A percentile compares a stretch with the other conserved stretches of the same genome.
Evolutionary conservation across 768 basidiomycete species (phyloP).

Genomic region (Xerocomellus amylosporus): DNA sequence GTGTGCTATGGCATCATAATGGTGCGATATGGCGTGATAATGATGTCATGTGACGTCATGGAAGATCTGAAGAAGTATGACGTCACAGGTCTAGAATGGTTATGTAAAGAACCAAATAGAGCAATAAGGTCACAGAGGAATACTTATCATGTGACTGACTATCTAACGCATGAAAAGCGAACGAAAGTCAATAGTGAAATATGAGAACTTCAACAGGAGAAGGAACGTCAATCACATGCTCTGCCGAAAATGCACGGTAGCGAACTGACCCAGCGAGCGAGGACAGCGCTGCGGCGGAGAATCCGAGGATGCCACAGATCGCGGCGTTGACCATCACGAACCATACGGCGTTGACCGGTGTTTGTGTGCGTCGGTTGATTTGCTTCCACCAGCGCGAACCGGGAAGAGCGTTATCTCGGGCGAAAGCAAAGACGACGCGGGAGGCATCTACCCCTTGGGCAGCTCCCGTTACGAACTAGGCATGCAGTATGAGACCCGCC

Average conservation of each 20-base stretch:
- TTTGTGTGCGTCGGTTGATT: slow-evolving; percentile 57
- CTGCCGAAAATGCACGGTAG: fast-evolving
- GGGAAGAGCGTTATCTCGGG: slow-evolving; percentile 69
- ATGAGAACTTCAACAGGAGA: too few species aligned
- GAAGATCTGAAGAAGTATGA: too few species aligned
- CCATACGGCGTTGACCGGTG: slow-evolving; percentile 77
- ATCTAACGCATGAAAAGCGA: too few species aligned
- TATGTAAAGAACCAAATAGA: too few species aligned
- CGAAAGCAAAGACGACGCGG: slow-evolving; percentile 73
- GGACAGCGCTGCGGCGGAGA: slow-evolving; percentile 58
- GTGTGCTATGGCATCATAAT: too few species aligned
- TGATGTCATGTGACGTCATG: too few species aligned
- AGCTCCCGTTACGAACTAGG: slow-evolving; percentile 67
- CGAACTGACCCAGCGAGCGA: slow-evolving; percentile 62
- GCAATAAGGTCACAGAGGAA: too few species aligned
- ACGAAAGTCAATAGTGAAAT: too few species aligned
- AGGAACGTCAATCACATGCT: not conserved
- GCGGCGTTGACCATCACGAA: slow-evolving; percentile 57
- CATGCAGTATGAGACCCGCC: not conserved
- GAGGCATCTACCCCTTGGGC: slow-evolving; percentile 75
- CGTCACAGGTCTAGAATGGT: too few species aligned
- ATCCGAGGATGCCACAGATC: slow-evolving; percentile 63
- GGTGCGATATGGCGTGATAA: too few species aligned
- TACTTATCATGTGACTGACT: too few species aligned
- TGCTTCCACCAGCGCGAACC: slow-evolving; percentile 69